Evolutionary conservation across 768 basidiomycete species (phyloP).

Genomic region (Panaeolus papilionaceus): DNA sequence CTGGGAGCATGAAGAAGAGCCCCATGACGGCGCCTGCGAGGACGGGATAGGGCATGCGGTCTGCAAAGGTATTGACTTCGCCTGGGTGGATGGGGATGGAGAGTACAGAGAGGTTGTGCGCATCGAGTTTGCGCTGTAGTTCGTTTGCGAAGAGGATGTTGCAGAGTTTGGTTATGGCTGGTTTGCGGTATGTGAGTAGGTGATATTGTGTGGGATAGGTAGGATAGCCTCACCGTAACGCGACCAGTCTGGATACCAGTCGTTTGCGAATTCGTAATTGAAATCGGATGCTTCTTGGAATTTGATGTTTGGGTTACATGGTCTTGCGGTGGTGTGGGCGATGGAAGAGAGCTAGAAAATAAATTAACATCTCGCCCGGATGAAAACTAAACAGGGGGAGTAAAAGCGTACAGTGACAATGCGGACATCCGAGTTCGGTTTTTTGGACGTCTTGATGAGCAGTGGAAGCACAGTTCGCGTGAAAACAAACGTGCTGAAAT

Average conservation of each 20-base stretch:
- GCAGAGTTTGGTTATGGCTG: conserved; percentile 9
- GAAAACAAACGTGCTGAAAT: conserved; percentile 53
- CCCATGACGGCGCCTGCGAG: conserved; percentile 28
- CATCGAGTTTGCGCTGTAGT: background rate
- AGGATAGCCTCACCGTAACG: conserved; percentile 29
- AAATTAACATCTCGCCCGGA: background rate
- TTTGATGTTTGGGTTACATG: conserved; percentile 31
- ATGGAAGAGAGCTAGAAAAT: conserved; percentile 27
- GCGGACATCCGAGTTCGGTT: conserved; percentile 60
- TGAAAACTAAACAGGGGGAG: conserved; percentile 29
- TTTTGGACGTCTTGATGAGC: conserved; percentile 52
- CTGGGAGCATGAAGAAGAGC: conserved; percentile 32
- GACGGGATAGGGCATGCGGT: conserved; percentile 22
- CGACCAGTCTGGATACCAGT: conserved; percentile 34
- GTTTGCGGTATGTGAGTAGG: background rate
- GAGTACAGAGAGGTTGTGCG: conserved; percentile 28
- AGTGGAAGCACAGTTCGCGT: conserved; percentile 60
- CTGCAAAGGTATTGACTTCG: conserved; percentile 37
- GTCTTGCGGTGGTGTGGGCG: conserved; percentile 29
- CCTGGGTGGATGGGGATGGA: conserved; percentile 43
- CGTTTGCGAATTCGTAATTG: conserved; percentile 36
- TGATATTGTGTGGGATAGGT: background rate
- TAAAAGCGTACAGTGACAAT: conserved; percentile 52
- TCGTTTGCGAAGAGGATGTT: conserved; percentile 10
- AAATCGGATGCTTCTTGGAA: conserved; percentile 38